Conservation (phyloP, 2,329 filamentous ascomycete species). For the Penicillium hesseltinei region DNA sequence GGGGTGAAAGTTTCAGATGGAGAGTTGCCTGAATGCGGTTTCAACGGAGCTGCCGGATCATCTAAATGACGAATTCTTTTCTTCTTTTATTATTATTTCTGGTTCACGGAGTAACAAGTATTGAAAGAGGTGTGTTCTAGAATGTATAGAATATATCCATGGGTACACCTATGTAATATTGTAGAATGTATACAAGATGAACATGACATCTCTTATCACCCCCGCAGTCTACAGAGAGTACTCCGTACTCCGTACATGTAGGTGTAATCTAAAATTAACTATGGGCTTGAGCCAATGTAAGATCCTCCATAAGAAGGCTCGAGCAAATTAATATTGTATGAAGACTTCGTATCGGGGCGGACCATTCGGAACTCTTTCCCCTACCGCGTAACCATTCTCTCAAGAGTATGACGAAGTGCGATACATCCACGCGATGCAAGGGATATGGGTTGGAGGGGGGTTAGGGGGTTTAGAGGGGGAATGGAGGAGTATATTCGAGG, state of each 20-base stretch:
- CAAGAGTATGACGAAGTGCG: slow-evolving; percentile 20
- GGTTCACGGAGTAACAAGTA: background rate
- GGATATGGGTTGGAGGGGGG: background rate
- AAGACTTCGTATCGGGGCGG: slow-evolving; percentile 15
- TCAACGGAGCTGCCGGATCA: slow-evolving; percentile 6
- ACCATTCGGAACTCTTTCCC: slow-evolving; percentile 24
- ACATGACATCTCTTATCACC: slow-evolving; percentile 3
- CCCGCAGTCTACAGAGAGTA: background rate
- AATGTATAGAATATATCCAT: background rate
- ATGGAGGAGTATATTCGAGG: background rate
- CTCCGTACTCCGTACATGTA: too few relatives aligned
- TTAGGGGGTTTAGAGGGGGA: too few relatives aligned
- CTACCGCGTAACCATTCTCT: slow-evolving; percentile 21
- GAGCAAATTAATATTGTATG: background rate
- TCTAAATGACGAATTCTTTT: slow-evolving; percentile 5
- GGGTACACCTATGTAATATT: background rate
- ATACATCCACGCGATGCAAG: slow-evolving; percentile 27
- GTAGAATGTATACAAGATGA: background rate
- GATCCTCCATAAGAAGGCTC: slow-evolving; percentile 6
- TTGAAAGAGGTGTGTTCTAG: background rate
- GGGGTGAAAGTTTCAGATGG: slow-evolving; percentile 6
- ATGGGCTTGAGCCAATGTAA: slow-evolving; percentile 6
- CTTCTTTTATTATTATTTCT: background rate
- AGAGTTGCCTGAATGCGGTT: slow-evolving; percentile 10
- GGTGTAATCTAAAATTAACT: slow-evolving; percentile 7